These are phyloP conservation scores for Agaricales sp. DNA, from an alignment of 1,284 basidiomycete species.

Conservation along the genomic window DNA sequence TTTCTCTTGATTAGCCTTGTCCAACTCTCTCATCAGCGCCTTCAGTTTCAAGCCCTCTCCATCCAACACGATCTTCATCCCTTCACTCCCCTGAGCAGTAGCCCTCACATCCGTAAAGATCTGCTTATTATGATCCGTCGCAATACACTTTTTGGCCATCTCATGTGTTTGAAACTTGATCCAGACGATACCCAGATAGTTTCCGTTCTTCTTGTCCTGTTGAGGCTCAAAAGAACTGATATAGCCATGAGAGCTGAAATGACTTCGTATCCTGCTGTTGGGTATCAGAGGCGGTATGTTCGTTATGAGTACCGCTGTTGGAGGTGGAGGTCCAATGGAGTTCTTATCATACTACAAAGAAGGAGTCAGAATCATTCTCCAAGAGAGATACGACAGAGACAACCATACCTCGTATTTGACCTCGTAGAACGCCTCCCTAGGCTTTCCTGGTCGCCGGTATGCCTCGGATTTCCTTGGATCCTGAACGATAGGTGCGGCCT, in stretches of 20 bases:
- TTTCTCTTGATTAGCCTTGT: constrained; percentile 40
- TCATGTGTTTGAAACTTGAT: constrained; percentile 58
- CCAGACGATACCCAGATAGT: constrained; percentile 75
- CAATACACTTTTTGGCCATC: constrained; percentile 54
- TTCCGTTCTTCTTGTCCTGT: constrained; percentile 72
- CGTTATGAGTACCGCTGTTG: constrained; percentile 66
- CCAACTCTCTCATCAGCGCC: constrained; percentile 50
- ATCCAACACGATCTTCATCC: constrained; percentile 52
- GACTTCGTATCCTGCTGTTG: constrained; percentile 52
- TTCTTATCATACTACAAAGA: constrained; percentile 60
- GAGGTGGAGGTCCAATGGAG: constrained; percentile 69
- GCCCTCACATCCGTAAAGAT: constrained; percentile 12
- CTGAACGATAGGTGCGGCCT: constrained; percentile 16
- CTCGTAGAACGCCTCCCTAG: constrained; percentile 32
- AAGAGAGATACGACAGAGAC: constrained; percentile 7
- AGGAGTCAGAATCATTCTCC: constrained; percentile 10
- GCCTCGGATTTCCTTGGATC: constrained; percentile 43
- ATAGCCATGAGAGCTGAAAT: constrained; percentile 61
- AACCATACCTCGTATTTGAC: constrained; percentile 53
- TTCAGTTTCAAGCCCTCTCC: constrained; percentile 46
- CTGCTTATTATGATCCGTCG: constrained; percentile 44
- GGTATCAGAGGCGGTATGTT: constrained; percentile 68
- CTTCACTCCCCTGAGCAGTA: constrained; percentile 29
- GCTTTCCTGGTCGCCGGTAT: constrained; percentile 25
- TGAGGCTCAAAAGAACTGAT: constrained; percentile 72